Evolutionary conservation across 2,329 filamentous ascomycete genomes (phyloP), one percentile per base, ranked within the genome.

Genomic region (Epichloe typhina): DNA sequence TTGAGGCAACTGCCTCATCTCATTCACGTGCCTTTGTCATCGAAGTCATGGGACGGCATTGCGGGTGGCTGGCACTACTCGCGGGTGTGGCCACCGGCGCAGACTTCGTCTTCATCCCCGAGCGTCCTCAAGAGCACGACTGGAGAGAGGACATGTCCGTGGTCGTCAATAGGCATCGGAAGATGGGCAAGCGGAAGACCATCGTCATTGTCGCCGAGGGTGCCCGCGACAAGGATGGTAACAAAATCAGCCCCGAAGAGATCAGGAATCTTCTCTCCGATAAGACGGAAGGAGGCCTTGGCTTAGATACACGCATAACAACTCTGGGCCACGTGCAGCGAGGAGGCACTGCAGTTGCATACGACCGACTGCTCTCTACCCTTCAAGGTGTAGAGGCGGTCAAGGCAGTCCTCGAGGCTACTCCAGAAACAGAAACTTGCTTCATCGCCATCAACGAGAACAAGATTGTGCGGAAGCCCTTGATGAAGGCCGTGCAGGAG

Each of bases 181-280:
- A 77, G 55, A 77, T 88, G 63, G 93, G 93, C 62, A 98, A 97
- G 77, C 81, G 93, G 61, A 94, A 95, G 74, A 97, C 93, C 1
- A 97, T 97, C 60, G 91, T 98, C 61, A 95, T 98, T 60, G 86
- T 98, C 49, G 93, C 93, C 49, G 93, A 98, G 70, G 93, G 93
- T 58, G 93, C 93, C 45, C 84, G 90, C 58, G 90, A 96, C 69
- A 77, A 79, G 56, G 71, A 91, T 49, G 80, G 95, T 52, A 86
- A 84, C 64, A 91, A 88, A 68, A 95, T 98, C 61, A 81, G 81
- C 0, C 82, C 88, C 9, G 72, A 75, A 17, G 84, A 85, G 69
- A 86, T 98, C 67, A 95, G 93, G 66, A 80, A 91, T 58, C 80
- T 97, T 47, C 79, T 98, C n/a, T 84, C 88, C 38, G 79, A 84